Conservation (phyloP, 2,329 filamentous ascomycete genomes). For the Penicillium sp. region DNA sequence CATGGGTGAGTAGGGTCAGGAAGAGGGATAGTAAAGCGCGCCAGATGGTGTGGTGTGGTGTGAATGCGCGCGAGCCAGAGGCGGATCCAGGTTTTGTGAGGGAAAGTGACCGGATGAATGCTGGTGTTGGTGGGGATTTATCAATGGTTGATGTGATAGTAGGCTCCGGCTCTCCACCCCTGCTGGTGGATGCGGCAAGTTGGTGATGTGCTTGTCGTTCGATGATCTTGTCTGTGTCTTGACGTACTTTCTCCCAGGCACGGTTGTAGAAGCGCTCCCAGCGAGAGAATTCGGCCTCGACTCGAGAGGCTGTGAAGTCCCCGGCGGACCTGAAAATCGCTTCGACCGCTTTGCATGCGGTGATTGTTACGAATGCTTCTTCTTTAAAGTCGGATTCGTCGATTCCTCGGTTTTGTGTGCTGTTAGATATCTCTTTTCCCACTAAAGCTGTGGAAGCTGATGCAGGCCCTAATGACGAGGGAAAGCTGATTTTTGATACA, state of each 20-base stretch:
- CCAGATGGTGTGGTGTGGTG: constrained; percentile 46
- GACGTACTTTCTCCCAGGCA: constrained; percentile 43
- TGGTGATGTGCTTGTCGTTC: constrained; percentile 35
- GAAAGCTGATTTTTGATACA: constrained; percentile 40
- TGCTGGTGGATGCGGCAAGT: neutral
- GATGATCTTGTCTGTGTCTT: constrained; percentile 42
- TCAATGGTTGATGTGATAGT: neutral
- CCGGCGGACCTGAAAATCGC: constrained; percentile 74
- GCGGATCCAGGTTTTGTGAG: constrained; percentile 24
- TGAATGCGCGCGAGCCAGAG: constrained; percentile 39
- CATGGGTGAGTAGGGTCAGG: constrained; percentile 43
- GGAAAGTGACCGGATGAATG: constrained; percentile 28
- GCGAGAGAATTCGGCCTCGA: constrained; percentile 69
- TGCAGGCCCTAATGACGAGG: constrained; percentile 64
- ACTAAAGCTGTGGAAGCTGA: constrained; percentile 30
- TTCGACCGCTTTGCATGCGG: constrained; percentile 71
- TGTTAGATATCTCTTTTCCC: constrained; percentile 19
- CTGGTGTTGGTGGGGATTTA: constrained; percentile 23
- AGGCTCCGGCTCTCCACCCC: neutral
- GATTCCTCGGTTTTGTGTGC: constrained; percentile 20
- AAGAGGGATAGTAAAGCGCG: constrained; percentile 44
- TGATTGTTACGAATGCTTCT: constrained; percentile 62
- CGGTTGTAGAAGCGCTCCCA: constrained; percentile 48
- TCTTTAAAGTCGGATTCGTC: constrained; percentile 38
- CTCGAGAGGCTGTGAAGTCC: constrained; percentile 77